Conservation (phyloP, 257 asterid genomes). For the Nicotiana attenuata region DNA sequence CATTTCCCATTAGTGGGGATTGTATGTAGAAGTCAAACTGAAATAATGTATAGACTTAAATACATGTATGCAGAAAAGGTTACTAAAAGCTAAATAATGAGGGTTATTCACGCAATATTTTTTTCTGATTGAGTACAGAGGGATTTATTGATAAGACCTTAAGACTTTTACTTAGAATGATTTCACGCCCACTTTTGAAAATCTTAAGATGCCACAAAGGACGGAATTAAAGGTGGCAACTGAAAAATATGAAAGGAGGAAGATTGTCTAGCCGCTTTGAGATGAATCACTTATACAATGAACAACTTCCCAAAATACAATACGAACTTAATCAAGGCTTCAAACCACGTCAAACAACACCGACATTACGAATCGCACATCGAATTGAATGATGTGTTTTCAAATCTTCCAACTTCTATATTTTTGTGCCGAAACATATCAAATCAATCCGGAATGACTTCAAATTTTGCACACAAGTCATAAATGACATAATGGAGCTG, state of each 20-base stretch:
- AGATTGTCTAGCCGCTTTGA: not conserved
- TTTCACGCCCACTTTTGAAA: not conserved
- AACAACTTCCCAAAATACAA: too few species aligned
- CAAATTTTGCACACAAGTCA: too few species aligned
- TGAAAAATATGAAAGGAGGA: not conserved
- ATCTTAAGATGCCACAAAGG: not conserved
- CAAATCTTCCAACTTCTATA: too few species aligned
- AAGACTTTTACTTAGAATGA: not conserved
- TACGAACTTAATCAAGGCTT: too few species aligned
- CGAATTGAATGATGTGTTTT: too few species aligned
- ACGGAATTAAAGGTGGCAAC: not conserved
- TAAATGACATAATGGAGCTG: too few species aligned
- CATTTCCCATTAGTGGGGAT: not conserved
- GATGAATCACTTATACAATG: too few species aligned
- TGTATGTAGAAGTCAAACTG: not conserved
- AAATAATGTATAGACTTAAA: not conserved
- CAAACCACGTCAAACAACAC: too few species aligned
- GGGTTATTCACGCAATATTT: not conserved
- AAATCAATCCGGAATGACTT: too few species aligned
- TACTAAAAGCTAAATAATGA: not conserved
- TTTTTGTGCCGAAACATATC: too few species aligned
- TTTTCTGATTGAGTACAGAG: not conserved
- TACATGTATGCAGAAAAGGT: not conserved
- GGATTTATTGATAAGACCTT: not conserved
- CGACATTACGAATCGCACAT: too few species aligned